phyloP scores from a whole-genome alignment of 2,329 filamentous ascomycete species.

The Dactylellina cionopaga region DNA sequence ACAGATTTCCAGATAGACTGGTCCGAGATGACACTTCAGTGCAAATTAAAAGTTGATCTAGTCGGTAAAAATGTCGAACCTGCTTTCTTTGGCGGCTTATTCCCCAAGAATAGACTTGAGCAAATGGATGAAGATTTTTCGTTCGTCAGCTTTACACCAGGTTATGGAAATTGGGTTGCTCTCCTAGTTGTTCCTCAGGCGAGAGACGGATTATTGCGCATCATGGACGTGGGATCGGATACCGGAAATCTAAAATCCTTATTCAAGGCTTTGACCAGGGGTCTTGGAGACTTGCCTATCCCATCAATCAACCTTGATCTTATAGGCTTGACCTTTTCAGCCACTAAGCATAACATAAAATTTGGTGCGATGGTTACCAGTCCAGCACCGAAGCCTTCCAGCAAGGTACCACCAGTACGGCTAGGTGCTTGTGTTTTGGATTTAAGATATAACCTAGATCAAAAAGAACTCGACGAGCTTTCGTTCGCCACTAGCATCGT shows the following conservation, averaged over 20 bases:
- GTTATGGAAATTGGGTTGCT: conserved; percentile 5
- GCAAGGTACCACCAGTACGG: neutral
- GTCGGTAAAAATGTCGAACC: neutral
- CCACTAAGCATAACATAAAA: neutral
- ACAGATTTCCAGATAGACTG: conserved; percentile 8
- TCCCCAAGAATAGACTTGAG: neutral
- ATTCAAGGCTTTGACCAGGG: neutral
- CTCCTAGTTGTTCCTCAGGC: neutral
- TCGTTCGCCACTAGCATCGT: neutral
- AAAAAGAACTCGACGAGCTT: neutral
- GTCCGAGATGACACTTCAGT: conserved; percentile 4
- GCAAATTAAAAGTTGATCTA: neutral
- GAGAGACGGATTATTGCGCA: neutral
- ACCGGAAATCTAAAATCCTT: neutral
- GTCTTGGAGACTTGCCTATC: conserved; percentile 6
- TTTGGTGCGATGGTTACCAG: conserved; percentile 9
- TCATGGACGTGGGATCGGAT: conserved; percentile 8
- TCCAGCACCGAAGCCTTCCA: neutral
- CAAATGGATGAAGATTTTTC: neutral
- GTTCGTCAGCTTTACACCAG: neutral
- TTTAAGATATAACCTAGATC: neutral
- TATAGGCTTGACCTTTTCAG: neutral
- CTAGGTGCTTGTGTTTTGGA: neutral
- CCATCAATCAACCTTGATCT: conserved; percentile 10
- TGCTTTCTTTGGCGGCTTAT: conserved; percentile 3